phyloP scores from a whole-genome alignment of 2,329 filamentous ascomycete species.

The Colletotrichum phormii region DNA sequence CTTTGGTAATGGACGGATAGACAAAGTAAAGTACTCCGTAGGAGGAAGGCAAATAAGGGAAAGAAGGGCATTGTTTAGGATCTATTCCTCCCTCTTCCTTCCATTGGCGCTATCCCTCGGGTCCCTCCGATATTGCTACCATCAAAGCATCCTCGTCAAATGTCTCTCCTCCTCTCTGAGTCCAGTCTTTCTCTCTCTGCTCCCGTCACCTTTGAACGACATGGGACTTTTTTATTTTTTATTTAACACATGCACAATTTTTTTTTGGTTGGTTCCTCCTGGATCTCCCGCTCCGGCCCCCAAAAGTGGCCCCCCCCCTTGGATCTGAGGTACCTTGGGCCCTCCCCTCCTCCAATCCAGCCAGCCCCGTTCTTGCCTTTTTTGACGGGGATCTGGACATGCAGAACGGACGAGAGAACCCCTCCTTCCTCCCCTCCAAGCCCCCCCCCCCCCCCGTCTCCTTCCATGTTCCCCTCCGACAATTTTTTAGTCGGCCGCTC shows the following conservation, averaged over 20 bases:
- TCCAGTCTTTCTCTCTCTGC: background rate
- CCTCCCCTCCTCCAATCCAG: background rate
- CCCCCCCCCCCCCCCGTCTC: background rate
- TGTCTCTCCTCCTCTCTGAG: background rate
- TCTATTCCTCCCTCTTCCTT: too few species aligned
- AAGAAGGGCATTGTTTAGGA: too few species aligned
- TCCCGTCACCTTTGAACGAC: background rate
- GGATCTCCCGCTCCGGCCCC: background rate
- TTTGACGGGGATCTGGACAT: background rate
- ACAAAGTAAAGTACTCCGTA: too few species aligned
- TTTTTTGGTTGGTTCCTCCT: background rate
- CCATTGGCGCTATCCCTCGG: background rate
- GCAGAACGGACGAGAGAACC: conserved; percentile 28
- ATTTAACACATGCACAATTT: background rate
- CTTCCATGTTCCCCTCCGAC: background rate
- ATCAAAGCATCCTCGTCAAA: background rate
- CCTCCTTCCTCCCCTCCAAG: conserved; percentile 18
- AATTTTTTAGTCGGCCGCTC: conserved; percentile 15
- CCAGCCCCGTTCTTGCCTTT: background rate
- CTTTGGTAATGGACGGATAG: too few species aligned
- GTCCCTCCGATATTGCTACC: background rate
- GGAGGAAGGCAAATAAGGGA: background rate
- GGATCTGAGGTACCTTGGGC: background rate
- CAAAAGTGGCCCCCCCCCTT: background rate
- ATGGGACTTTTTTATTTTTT: background rate